These are phyloP conservation scores for Eremothecium cymbalariae DNA, from an alignment of 1,139 yeast species.

Conservation along the genomic window DNA sequence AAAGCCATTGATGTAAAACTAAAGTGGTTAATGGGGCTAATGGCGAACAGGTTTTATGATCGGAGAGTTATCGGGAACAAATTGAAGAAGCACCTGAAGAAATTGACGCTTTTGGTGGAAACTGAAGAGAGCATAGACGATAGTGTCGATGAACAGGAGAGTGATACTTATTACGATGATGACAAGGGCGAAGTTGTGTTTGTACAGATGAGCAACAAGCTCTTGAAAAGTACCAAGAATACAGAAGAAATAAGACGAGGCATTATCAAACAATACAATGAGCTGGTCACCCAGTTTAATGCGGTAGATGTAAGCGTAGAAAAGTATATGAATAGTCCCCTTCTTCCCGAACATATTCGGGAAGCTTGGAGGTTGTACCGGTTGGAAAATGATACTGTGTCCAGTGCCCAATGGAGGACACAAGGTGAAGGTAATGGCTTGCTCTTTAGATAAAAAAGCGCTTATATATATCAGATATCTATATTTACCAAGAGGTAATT, in stretches of 20 bases:
- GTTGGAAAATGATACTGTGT: slow-evolving; percentile 57
- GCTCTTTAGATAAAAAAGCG: slow-evolving; percentile 46
- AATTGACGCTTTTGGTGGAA: slow-evolving; percentile 25
- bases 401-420: slow-evolving; percentile 58
- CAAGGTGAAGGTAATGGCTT: slow-evolving; percentile 69
- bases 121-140: slow-evolving; percentile 13
- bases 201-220: slow-evolving; percentile 17
- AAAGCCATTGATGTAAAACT: slow-evolving; percentile 64
- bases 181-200: slow-evolving; percentile 25
- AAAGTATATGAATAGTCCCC: slow-evolving; percentile 46
- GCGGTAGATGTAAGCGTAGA: slow-evolving; percentile 30
- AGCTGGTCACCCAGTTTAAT: slow-evolving; percentile 26
- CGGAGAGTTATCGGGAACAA: slow-evolving; percentile 29
- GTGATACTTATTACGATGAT: slow-evolving; percentile 24
- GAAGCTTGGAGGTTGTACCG: slow-evolving; percentile 81
- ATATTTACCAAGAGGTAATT: slow-evolving; percentile 4
- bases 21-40: slow-evolving; percentile 41
- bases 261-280: slow-evolving; percentile 25
- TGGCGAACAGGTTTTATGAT: slow-evolving; percentile 28
- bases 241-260: slow-evolving; percentile 23
- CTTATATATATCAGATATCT: background rate
- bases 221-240: slow-evolving; percentile 21
- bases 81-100: slow-evolving; percentile 27
- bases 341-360: slow-evolving; percentile 74
- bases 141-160: slow-evolving; percentile 27